Evolutionary conservation across 306 rosid genomes (phyloP), one percentile per base, ranked within the genome.

Genomic region (Albizia julibrissin): DNA sequence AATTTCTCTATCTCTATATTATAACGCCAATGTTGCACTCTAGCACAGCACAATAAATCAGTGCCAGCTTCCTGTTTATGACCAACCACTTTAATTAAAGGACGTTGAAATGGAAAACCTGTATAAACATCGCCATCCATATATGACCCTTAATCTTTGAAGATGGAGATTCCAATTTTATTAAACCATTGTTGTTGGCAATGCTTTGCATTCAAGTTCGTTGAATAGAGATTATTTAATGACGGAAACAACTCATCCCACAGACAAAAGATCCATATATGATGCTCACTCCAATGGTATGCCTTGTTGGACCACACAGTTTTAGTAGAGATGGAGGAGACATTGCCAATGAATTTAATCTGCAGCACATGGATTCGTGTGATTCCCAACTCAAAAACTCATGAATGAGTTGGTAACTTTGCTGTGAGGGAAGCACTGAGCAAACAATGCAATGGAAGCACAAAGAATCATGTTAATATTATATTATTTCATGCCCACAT

Each of bases 401-500:
- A 70, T 22, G 37, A 43, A 43, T 42, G 56, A 24, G 56, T 22
- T 70, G 75, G 37, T 8, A 6, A 43, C 56, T 22, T 43, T 4
- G n/a, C 21, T 43, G 37, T 2, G 34, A 15, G 33, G n/a, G 75
- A 70, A 42, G 56, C 52, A 24, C 9, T 12, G 54, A 70, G 2
- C 19, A 70, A 24, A 70, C 21, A 70, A 43, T 5, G 12, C 54
- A 12, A 6, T 12, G 33, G 52, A 43, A 69, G 1, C 33, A n/a
- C 50, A 3, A 21, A 69, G 46, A 84, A 74, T 82, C 43, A 54
- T 75, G 66, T 84, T 77, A 34, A 19, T 34, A 62, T 74, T 39
- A 26, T 87, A 44, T 68, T 21, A 47, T 65, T 29, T 72, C 85
- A 8, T 12, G 4, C 22, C 18, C 65, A 75, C 81, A 87, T 74